Conservation (phyloP, 768 basidiomycete genomes). For the Boletus subcaerulescens region DNA sequence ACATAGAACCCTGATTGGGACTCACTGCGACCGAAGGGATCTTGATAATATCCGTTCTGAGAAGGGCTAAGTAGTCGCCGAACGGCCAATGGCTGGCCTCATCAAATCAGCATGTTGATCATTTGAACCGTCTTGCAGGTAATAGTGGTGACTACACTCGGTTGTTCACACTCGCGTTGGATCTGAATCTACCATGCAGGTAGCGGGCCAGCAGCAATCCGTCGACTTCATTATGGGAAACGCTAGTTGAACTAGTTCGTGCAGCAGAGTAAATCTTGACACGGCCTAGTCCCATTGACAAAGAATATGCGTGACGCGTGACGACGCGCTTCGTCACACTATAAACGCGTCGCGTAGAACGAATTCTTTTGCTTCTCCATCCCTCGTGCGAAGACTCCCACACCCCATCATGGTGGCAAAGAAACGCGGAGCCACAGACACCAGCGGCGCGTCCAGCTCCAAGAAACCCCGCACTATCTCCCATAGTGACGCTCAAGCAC, state of each 20-base stretch:
- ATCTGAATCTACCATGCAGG: too few relatives aligned
- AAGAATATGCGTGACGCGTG: constrained; percentile 15
- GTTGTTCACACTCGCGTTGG: too few relatives aligned
- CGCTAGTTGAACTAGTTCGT: too few relatives aligned
- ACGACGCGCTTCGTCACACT: constrained; percentile 27
- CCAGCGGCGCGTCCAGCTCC: constrained; percentile 11
- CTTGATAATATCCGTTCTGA: background rate
- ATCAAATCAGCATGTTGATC: background rate
- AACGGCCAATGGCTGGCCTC: background rate
- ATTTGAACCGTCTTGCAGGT: background rate
- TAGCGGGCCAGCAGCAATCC: too few relatives aligned
- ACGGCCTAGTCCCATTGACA: too few relatives aligned
- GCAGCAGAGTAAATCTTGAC: too few relatives aligned
- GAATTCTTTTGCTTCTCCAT: background rate
- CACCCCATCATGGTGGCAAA: constrained; percentile 9
- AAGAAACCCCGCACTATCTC: constrained; percentile 29
- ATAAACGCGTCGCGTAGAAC: constrained; percentile 12
- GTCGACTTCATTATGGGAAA: too few relatives aligned
- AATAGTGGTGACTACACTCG: too few relatives aligned
- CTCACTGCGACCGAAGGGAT: background rate
- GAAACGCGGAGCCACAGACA: constrained; percentile 39
- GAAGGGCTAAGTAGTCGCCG: too few relatives aligned
- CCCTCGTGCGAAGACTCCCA: too few relatives aligned
- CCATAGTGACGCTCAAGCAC: constrained; percentile 34
- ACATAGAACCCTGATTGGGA: background rate